phyloP scores from a whole-genome alignment of 1,139 yeast genomes.

The Hyphopichia pseudoburtonii region DNA sequence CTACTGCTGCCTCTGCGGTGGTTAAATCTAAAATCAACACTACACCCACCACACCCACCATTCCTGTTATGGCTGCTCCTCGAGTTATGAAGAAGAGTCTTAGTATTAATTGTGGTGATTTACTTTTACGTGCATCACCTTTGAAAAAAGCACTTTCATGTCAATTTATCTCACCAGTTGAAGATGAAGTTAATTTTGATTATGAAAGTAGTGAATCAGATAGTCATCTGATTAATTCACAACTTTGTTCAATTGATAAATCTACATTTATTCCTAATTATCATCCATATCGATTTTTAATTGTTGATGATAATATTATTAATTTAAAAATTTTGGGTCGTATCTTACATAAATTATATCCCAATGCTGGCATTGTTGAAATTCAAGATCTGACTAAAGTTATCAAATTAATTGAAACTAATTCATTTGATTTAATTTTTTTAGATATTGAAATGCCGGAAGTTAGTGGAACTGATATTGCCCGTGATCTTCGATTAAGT shows the following conservation, averaged over 20 bases:
- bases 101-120: not conserved
- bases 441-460: slow-evolving; percentile 51
- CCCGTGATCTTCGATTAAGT: slow-evolving; percentile 25
- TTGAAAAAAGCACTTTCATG: slow-evolving; percentile 1
- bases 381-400: slow-evolving; percentile 35
- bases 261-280: slow-evolving; percentile 19
- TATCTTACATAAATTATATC: slow-evolving; percentile 35
- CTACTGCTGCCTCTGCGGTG: too few species aligned
- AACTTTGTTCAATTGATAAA: slow-evolving; percentile 3
- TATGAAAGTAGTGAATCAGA: not conserved
- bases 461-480: slow-evolving; percentile 43
- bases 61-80: not conserved
- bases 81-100: too few species aligned
- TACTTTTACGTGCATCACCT: not conserved
- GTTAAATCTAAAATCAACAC: not conserved
- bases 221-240: slow-evolving; percentile 1
- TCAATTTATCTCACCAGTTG: not conserved
- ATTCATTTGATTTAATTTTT: slow-evolving; percentile 35
- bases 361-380: slow-evolving; percentile 28
- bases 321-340: slow-evolving; percentile 39
- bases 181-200: not conserved
- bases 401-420: slow-evolving; percentile 17
- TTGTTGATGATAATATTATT: slow-evolving; percentile 47
- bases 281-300: slow-evolving; percentile 28
- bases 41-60: not conserved